These are phyloP conservation scores for Lecanicillium sp. DNA, from an alignment of 2,329 filamentous ascomycete species.

Conservation along the genomic window DNA sequence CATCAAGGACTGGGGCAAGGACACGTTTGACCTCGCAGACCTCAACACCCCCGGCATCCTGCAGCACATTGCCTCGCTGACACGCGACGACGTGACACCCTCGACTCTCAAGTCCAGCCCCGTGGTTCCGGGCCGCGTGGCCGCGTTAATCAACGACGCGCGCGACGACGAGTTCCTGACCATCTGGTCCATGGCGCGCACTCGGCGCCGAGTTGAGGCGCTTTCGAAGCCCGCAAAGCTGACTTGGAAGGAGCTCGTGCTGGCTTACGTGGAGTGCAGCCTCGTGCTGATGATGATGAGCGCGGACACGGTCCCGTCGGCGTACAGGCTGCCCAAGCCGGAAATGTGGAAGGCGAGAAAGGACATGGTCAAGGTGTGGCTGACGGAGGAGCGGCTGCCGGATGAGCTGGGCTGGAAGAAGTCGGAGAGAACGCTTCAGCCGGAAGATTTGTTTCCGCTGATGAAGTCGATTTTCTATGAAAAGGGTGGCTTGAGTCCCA, in stretches of 20 bases:
- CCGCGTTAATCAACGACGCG: conserved; percentile 9
- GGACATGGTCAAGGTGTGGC: conserved; percentile 8
- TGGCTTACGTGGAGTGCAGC: conserved; percentile 8
- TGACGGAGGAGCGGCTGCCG: conserved; percentile 11
- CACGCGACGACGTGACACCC: conserved; percentile 9
- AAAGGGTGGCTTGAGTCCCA: not conserved
- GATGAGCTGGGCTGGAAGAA: conserved; percentile 11
- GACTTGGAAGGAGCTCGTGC: not conserved
- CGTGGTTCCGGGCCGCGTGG: conserved; percentile 3
- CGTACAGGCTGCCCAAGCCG: conserved; percentile 3
- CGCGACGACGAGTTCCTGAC: conserved; percentile 2
- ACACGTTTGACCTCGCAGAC: conserved; percentile 9
- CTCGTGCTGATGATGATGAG: conserved; percentile 11
- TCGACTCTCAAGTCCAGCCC: not conserved
- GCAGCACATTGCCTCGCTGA: conserved; percentile 11
- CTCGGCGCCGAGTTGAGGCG: conserved; percentile 9
- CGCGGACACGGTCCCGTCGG: conserved; percentile 8
- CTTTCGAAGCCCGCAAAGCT: conserved; percentile 8
- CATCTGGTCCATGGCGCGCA: conserved; percentile 8
- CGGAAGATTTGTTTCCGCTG: conserved; percentile 1
- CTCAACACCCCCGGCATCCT: conserved; percentile 11
- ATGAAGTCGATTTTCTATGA: conserved; percentile 5
- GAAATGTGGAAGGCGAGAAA: conserved; percentile 7
- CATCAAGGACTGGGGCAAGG: conserved; percentile 6
- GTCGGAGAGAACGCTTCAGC: conserved; percentile 4